Conservation (phyloP, 257 asterid genomes). For the Solanum medicagineum region DNA sequence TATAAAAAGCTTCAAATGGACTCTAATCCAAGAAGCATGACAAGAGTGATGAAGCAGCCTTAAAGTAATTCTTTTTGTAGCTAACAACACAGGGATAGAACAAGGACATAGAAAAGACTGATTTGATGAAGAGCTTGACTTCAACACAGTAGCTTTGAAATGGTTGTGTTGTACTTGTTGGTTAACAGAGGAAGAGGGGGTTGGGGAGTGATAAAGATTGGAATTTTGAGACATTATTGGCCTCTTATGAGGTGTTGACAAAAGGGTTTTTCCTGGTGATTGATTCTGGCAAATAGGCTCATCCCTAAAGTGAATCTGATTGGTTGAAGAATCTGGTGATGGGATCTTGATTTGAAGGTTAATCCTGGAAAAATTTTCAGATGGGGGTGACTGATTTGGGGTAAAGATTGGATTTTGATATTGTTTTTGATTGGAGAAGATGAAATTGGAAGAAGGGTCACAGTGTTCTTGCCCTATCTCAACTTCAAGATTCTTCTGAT, state of each 20-base stretch:
- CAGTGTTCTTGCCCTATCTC: constrained; percentile 7
- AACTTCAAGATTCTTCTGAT: constrained; percentile 12
- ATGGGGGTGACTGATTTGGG: not conserved
- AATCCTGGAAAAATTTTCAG: not conserved
- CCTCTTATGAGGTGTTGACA: constrained; percentile 27
- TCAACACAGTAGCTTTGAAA: not conserved
- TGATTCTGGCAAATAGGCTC: constrained; percentile 10
- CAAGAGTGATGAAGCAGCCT: constrained; percentile 24
- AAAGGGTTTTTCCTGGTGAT: constrained; percentile 7
- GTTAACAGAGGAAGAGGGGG: not conserved
- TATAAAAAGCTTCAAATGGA: constrained; percentile 23
- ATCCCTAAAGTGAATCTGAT: constrained; percentile 1
- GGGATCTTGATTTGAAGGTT: constrained; percentile 19
- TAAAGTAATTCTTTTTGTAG: constrained; percentile 26
- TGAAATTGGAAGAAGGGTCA: constrained; percentile 12
- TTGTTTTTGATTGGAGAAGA: not conserved
- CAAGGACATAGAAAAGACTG: constrained; percentile 15
- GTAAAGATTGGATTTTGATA: not conserved
- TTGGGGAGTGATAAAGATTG: constrained; percentile 18
- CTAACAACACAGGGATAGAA: constrained; percentile 15
- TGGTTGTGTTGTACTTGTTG: not conserved
- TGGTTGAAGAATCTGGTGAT: constrained; percentile 4
- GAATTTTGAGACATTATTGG: constrained; percentile 24
- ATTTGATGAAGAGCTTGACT: constrained; percentile 1
- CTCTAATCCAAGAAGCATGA: constrained; percentile 20